phyloP scores from a whole-genome alignment of 2,329 filamentous ascomycete species.

The Aotearoamyces nothofagi region DNA sequence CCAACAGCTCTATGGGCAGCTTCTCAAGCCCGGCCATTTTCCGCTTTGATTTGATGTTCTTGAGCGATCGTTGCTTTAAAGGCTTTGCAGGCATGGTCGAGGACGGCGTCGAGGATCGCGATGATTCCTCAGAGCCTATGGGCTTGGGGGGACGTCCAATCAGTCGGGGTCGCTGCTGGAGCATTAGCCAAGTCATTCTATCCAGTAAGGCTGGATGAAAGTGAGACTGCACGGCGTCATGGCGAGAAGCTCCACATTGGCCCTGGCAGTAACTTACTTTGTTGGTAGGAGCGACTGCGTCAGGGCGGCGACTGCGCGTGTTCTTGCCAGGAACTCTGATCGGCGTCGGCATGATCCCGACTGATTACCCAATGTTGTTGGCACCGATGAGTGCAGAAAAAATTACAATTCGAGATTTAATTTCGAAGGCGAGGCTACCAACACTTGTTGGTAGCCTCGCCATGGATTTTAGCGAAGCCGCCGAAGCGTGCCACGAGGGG shows the following conservation, averaged over 20 bases:
- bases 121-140: too few relatives aligned
- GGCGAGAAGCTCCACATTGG: constrained; percentile 9
- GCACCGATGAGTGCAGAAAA: too few relatives aligned
- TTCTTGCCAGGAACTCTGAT: constrained; percentile 18
- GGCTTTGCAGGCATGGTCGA: not conserved
- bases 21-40: constrained; percentile 17
- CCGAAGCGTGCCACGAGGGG: too few relatives aligned
- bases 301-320: too few relatives aligned
- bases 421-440: too few relatives aligned
- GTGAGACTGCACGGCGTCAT: constrained; percentile 4
- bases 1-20: constrained; percentile 17
- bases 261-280: too few relatives aligned
- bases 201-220: not conserved
- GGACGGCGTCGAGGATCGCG: not conserved
- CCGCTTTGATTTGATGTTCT: constrained; percentile 14
- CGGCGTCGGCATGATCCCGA: constrained; percentile 15
- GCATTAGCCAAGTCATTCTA: constrained; percentile 1
- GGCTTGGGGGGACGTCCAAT: constrained; percentile 9
- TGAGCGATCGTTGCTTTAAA: constrained; percentile 6
- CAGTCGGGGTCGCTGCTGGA: constrained; percentile 6
- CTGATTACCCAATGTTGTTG: too few relatives aligned
- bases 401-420: too few relatives aligned
- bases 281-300: too few relatives aligned
- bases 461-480: too few relatives aligned
- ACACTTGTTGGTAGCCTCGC: too few relatives aligned